These are phyloP conservation scores for Pichia pseudocactophila DNA, from an alignment of 805 yeast genomes.

Conservation along the genomic window DNA sequence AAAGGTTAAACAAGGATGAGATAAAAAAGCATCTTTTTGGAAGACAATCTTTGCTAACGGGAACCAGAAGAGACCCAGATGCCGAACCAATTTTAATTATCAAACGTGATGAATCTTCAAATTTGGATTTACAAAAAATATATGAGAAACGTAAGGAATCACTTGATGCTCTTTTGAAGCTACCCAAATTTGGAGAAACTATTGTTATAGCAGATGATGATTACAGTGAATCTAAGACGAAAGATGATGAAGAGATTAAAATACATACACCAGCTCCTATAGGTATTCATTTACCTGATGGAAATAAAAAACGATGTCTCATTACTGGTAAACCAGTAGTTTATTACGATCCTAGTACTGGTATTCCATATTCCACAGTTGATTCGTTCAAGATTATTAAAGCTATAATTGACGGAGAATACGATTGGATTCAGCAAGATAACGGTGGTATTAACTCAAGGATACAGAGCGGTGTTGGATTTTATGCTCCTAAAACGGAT, in stretches of 20 bases:
- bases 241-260: slow-evolving; percentile 34
- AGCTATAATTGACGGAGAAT: slow-evolving; percentile 46
- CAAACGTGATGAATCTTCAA: slow-evolving; percentile 22
- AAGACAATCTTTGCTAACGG: slow-evolving; percentile 42
- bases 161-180: slow-evolving; percentile 34
- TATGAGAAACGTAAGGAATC: slow-evolving; percentile 21
- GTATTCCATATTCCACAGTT: slow-evolving; percentile 78
- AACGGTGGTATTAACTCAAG: slow-evolving; percentile 34
- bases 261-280: slow-evolving; percentile 65
- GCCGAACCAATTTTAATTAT: slow-evolving; percentile 33
- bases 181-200: slow-evolving; percentile 59
- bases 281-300: slow-evolving; percentile 64
- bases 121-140: slow-evolving; percentile 20
- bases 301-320: slow-evolving; percentile 56
- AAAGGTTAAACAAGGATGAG: slow-evolving; percentile 22
- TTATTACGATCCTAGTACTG: slow-evolving; percentile 82
- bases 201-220: slow-evolving; percentile 34
- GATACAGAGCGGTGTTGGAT: slow-evolving; percentile 28
- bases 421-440: slow-evolving; percentile 43
- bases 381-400: slow-evolving; percentile 63
- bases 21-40: slow-evolving; percentile 50
- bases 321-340: slow-evolving; percentile 73
- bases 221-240: slow-evolving; percentile 27
- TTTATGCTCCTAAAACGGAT: slow-evolving; percentile 34
- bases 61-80: slow-evolving; percentile 44